A percentile compares a stretch with the other conserved stretches of the same genome.
phyloP scores from a whole-genome alignment of 371 early-diverging fungal species.

The Dinochytrium kinnereticum region DNA sequence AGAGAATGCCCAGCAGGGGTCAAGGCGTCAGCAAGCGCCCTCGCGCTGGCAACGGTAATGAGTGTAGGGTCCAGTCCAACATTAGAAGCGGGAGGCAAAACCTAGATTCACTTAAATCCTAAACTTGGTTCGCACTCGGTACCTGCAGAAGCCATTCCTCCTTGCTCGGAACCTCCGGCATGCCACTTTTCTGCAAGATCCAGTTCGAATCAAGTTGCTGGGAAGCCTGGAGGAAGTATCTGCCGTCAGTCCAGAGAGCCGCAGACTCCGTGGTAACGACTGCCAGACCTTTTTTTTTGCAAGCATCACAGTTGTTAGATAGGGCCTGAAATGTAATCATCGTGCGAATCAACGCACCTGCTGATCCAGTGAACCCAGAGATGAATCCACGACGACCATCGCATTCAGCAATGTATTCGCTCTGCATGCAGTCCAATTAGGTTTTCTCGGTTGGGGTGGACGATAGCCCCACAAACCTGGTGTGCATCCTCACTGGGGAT shows the following conservation, averaged over 20 bases:
- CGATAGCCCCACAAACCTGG: conserved; percentile 63
- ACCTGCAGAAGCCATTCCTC: conserved; percentile 83
- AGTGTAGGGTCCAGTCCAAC: conserved; percentile 90
- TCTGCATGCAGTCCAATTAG: conserved; percentile 55
- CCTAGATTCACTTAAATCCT: conserved; percentile 38
- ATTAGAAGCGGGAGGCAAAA: conserved; percentile 67
- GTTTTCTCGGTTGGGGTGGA: conserved; percentile 15
- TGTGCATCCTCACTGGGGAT: conserved; percentile 97
- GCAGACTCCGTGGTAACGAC: conserved; percentile 74
- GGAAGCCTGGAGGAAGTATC: conserved; percentile 98
- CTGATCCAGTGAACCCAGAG: conserved; percentile 97
- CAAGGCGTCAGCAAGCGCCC: conserved; percentile 61
- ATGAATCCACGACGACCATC: conserved; percentile 95
- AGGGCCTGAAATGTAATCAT: background rate
- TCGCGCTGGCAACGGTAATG: conserved; percentile 76
- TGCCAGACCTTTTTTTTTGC: conserved; percentile 63
- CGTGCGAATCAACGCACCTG: too few species aligned
- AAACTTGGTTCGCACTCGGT: background rate
- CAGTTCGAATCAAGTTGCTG: conserved; percentile 90
- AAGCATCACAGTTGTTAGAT: background rate
- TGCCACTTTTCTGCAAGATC: conserved; percentile 92
- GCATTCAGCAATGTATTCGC: conserved; percentile 94
- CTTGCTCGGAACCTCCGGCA: conserved; percentile 86
- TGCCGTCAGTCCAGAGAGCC: conserved; percentile 95
- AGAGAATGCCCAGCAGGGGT: conserved; percentile 42